phyloP scores from a whole-genome alignment of 371 early-diverging fungal species.

The Syncephalis plumigaleata region DNA sequence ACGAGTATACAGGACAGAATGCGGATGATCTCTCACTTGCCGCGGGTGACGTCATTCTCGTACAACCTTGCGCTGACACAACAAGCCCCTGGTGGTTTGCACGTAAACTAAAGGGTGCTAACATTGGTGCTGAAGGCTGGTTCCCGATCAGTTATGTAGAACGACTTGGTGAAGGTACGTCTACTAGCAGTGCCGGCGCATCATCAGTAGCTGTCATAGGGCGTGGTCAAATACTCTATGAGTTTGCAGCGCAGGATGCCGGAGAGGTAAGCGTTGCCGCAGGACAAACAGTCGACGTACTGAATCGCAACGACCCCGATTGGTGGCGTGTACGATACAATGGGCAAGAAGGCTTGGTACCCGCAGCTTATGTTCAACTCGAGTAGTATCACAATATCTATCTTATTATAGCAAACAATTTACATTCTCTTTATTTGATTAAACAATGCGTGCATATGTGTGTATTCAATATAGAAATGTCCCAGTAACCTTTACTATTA shows the following conservation, averaged over 20 bases:
- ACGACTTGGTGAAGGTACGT: neutral
- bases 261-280: neutral
- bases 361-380: neutral
- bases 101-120: neutral
- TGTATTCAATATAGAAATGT: neutral
- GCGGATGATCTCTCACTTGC: neutral
- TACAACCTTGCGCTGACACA: neutral
- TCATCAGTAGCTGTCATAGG: neutral
- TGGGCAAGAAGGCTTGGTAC: neutral
- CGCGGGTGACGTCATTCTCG: neutral
- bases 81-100: slow-evolving; percentile 7
- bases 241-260: neutral
- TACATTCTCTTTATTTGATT: too few species aligned
- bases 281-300: neutral
- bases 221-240: neutral
- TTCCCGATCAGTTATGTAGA: slow-evolving; percentile 8
- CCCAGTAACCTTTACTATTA: neutral
- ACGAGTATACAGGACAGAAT: neutral
- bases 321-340: neutral
- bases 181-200: neutral
- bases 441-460: too few species aligned
- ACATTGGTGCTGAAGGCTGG: slow-evolving; percentile 5
- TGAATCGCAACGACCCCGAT: neutral
- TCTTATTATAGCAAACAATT: too few species aligned
- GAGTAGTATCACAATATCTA: too few species aligned